Evolutionary conservation across 805 yeast genomes (phyloP).

Genomic region (Schwanniomyces occidentalis): DNA sequence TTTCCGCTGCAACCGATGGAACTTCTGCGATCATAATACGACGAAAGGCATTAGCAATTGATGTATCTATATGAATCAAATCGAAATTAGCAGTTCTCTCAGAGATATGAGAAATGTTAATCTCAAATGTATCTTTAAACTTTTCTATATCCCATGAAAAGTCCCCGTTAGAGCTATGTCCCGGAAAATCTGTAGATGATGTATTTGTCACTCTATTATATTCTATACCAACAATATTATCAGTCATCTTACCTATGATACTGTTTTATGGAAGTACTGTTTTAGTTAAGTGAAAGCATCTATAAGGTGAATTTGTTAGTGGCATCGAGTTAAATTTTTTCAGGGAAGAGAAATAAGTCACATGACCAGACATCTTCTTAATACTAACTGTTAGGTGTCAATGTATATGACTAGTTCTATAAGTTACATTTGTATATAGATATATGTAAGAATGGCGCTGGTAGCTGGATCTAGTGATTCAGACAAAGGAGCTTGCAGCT

Average conservation of each 20-base stretch:
- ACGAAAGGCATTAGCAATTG: constrained; percentile 94
- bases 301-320: too few relatives aligned
- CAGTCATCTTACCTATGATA: constrained; percentile 19
- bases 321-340: constrained; percentile 9
- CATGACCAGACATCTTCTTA: neutral
- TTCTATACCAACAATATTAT: constrained; percentile 73
- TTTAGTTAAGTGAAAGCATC: too few relatives aligned
- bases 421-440: neutral
- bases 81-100: constrained; percentile 84
- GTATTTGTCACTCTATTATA: constrained; percentile 90
- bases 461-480: neutral
- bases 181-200: constrained; percentile 89
- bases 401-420: neutral
- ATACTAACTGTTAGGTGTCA: neutral
- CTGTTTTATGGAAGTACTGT: too few relatives aligned
- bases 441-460: neutral
- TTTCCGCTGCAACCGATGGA: constrained; percentile 93
- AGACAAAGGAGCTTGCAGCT: neutral
- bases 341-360: neutral
- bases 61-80: constrained; percentile 81
- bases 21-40: constrained; percentile 97
- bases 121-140: constrained; percentile 66
- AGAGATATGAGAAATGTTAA: constrained; percentile 63
- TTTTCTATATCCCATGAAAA: constrained; percentile 81
- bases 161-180: constrained; percentile 65